Base-by-base conservation (phyloP, 805 yeast genomes). In the Spathaspora girioi region DNA sequence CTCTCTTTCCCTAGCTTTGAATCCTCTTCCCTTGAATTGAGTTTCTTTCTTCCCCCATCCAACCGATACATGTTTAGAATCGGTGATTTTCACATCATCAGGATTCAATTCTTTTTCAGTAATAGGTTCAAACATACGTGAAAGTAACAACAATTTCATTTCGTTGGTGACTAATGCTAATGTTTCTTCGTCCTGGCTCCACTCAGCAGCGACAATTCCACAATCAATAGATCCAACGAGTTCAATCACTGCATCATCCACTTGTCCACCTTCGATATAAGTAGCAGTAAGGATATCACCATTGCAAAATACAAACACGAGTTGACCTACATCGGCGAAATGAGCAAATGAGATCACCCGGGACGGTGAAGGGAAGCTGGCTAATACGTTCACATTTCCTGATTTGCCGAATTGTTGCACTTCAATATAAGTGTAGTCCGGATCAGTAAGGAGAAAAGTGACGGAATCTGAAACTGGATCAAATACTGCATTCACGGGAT, bases 31-130 rank as follows among this genome's bases (percentile, higher is more conserved):
- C 68, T 87, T 84, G 68, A 94, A 94, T 70, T 94, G 99, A 0
- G 99, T 94, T 66, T 93, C 98, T 58, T 86, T 85, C 55, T 87
- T 88, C 63, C 99, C 99, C 99, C 99, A 94, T 23, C 99, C 99
- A 43, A 94, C 97, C 26, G 93, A 86, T 38, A 94, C 97, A 63
- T 94, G 97, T 57, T 84, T 85, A 1, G 91, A 84, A 31, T 76
- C 72, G 47, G 81, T 69, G 41, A 73, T 68, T 41, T 67, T 63
- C 45, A 92, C 75, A 64, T 94, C 99, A 8, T 77, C 78, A 0
- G 79, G 71, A 45, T 77, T 67, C 53, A 91, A 67, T 29, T 69
- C 66, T 50, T 76, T 76, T 61, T 93, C 97, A 10, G 81, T 71
- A 20, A 93, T 76, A 1, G 92, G 89, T 57, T 93, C 97, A 56